Evolutionary conservation across 2,329 filamentous ascomycete species (phyloP).

Genomic region (Diaporthe capsici): DNA sequence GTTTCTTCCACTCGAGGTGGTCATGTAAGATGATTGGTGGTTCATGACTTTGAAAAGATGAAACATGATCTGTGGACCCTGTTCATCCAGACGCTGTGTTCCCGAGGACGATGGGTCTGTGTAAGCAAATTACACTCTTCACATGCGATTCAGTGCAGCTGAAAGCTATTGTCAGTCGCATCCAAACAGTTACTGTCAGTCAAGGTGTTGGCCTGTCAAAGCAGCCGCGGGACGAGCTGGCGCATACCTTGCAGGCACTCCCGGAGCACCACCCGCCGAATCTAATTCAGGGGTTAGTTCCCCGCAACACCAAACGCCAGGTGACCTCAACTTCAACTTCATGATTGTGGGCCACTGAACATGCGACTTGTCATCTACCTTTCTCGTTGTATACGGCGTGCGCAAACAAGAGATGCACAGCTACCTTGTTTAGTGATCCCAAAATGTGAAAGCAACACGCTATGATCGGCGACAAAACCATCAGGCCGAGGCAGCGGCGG

Average conservation of each 20-base stretch:
- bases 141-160: background rate
- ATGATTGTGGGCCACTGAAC: background rate
- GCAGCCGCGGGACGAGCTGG: background rate
- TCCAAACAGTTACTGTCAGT: background rate
- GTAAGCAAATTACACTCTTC: background rate
- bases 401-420: background rate
- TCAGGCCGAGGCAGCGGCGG: slow-evolving; percentile 44
- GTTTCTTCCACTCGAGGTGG: background rate
- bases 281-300: slow-evolving; percentile 38
- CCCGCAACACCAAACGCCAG: slow-evolving; percentile 37
- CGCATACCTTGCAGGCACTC: slow-evolving; percentile 16
- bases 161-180: background rate
- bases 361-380: background rate
- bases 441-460: slow-evolving; percentile 33
- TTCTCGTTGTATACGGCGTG: background rate
- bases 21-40: slow-evolving; percentile 44
- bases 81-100: background rate
- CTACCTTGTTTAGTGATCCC: background rate
- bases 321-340: slow-evolving; percentile 19
- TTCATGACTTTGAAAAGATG: background rate
- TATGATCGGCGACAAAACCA: slow-evolving; percentile 43
- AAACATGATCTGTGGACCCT: background rate
- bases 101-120: background rate
- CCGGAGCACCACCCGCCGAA: slow-evolving; percentile 38
- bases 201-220: background rate